Conservation (phyloP, 805 yeast genomes). For the Schwanniomyces vanrijiae region DNA sequence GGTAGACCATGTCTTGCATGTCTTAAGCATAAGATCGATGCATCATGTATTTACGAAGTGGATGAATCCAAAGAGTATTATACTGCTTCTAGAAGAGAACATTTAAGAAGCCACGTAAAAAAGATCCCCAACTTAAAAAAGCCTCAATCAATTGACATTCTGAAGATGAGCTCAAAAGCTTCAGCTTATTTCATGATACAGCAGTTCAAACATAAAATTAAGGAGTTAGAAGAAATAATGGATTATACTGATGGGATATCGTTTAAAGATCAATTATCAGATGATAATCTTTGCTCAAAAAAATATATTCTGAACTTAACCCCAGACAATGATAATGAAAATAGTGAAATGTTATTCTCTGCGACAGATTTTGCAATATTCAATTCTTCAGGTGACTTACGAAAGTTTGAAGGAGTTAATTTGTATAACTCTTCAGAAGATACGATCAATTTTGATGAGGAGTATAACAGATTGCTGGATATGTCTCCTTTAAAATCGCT, state of each 20-base stretch:
- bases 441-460: constrained; percentile 4
- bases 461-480: neutral
- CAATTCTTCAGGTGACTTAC: neutral
- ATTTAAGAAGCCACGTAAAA: neutral
- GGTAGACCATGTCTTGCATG: constrained; percentile 34
- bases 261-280: neutral
- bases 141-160: neutral
- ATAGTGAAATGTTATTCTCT: neutral
- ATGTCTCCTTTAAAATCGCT: neutral
- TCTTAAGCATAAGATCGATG: constrained; percentile 23
- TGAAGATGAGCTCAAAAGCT: neutral
- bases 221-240: neutral
- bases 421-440: constrained; percentile 1
- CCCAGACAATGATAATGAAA: neutral
- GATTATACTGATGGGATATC: neutral
- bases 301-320: neutral
- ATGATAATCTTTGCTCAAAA: neutral
- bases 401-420: neutral
- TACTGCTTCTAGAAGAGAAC: neutral
- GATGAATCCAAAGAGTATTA: neutral
- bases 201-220: neutral
- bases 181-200: constrained; percentile 1
- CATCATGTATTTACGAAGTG: neutral
- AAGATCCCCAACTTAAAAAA: neutral
- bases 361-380: neutral